phyloP scores from a whole-genome alignment of 1,284 basidiomycete species.

The Pterulicium gracile region DNA sequence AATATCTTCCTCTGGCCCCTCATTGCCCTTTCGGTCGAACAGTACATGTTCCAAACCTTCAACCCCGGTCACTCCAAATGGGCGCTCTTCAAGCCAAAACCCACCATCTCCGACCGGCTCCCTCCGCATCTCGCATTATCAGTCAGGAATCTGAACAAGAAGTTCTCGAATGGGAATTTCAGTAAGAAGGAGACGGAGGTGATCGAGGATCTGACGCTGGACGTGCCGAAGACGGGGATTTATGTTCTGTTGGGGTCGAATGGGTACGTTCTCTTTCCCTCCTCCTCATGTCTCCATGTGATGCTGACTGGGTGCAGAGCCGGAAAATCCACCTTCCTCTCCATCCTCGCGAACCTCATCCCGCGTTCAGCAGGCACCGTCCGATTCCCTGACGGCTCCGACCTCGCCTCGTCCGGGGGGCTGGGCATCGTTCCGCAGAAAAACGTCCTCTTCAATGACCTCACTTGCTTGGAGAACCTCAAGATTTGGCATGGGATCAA shows the following conservation, averaged over 20 bases:
- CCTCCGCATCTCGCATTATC: constrained; percentile 43
- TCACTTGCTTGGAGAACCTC: constrained; percentile 65
- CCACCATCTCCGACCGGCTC: constrained; percentile 10
- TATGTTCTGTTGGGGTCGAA: constrained; percentile 70
- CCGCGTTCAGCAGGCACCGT: constrained; percentile 49
- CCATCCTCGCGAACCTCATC: constrained; percentile 53
- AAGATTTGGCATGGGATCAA: constrained; percentile 68
- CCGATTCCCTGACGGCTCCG: constrained; percentile 45
- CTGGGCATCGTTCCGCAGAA: constrained; percentile 76
- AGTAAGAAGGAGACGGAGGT: constrained; percentile 40
- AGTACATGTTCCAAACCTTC: constrained; percentile 47
- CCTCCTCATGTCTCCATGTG: neutral
- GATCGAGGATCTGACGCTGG: constrained; percentile 50
- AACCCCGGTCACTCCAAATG: constrained; percentile 22
- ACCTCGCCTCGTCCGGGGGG: constrained; percentile 44
- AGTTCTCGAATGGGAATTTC: constrained; percentile 30
- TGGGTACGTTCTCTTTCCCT: constrained; percentile 31
- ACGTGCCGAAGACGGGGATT: constrained; percentile 60
- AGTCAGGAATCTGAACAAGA: constrained; percentile 47
- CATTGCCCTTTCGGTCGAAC: constrained; percentile 49
- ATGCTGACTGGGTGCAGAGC: constrained; percentile 33
- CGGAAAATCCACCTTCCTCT: constrained; percentile 70
- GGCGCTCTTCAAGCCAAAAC: constrained; percentile 8
- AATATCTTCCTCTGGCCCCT: constrained; percentile 63
- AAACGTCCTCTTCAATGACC: constrained; percentile 72